These are phyloP conservation scores for Plasmodium falciparum DNA, from an alignment of 169 alveolate genomes.

Conservation along the genomic window DNA sequence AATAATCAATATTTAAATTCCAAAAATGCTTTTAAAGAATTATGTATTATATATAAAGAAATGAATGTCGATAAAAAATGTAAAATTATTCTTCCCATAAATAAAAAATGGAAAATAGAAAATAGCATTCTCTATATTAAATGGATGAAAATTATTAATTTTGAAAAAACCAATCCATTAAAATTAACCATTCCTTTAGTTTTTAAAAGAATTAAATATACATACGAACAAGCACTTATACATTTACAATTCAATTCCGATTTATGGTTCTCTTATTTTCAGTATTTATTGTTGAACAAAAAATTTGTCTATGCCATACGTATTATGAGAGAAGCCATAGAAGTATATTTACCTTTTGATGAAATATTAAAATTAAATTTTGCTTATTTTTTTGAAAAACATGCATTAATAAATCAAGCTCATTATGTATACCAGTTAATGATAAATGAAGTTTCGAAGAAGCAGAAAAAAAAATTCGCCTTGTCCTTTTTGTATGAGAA, in stretches of 20 bases:
- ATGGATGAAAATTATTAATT: conserved; percentile 84
- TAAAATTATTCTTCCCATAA: conserved; percentile 78
- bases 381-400: conserved; percentile 70
- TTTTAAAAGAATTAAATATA: conserved; percentile 80
- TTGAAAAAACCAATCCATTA: conserved; percentile 83
- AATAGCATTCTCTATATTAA: conserved; percentile 23
- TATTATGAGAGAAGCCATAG: conserved; percentile 65
- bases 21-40: conserved; percentile 69
- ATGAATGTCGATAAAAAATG: conserved; percentile 67
- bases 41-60: conserved; percentile 38
- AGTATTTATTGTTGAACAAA: conserved; percentile 78
- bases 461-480: conserved; percentile 38
- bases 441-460: conserved; percentile 53
- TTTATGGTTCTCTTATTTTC: conserved; percentile 85
- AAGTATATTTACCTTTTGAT: conserved; percentile 58
- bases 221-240: conserved; percentile 78
- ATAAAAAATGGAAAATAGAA: conserved; percentile 66
- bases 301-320: conserved; percentile 75
- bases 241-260: conserved; percentile 79
- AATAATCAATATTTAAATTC: conserved; percentile 56
- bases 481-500: conserved; percentile 40
- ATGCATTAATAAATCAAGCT: conserved; percentile 61
- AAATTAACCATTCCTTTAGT: conserved; percentile 52
- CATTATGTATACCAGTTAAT: conserved; percentile 64
- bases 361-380: conserved; percentile 65